Evolutionary conservation across 2,329 filamentous ascomycete genomes (phyloP).

Genomic region (Corynespora cassiicola): DNA sequence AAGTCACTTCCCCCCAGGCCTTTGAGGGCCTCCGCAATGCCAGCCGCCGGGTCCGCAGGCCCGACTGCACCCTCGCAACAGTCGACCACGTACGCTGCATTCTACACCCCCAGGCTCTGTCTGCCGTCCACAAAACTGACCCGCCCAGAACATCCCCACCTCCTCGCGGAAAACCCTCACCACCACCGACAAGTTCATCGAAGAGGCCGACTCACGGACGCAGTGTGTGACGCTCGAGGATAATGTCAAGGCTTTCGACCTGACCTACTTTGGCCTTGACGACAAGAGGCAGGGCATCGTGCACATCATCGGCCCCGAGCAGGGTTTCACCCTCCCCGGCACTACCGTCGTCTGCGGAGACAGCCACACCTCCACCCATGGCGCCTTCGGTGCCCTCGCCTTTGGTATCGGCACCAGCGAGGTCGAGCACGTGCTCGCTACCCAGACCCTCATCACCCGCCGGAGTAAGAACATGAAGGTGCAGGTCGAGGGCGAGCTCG

Average conservation of each 20-base stretch:
- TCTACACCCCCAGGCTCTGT: neutral
- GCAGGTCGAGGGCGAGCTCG: conserved; percentile 88
- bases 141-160: conserved; percentile 84
- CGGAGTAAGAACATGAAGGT: conserved; percentile 99
- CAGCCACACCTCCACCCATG: conserved; percentile 97
- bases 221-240: conserved; percentile 97
- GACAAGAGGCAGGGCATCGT: conserved; percentile 98
- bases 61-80: conserved; percentile 95
- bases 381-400: conserved; percentile 91
- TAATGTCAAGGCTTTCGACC: conserved; percentile 94
- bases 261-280: conserved; percentile 96
- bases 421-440: conserved; percentile 97
- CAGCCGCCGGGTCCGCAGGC: conserved; percentile 83
- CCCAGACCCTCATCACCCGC: conserved; percentile 92
- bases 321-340: conserved; percentile 96
- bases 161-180: conserved; percentile 90
- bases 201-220: conserved; percentile 89
- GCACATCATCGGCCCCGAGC: conserved; percentile 97
- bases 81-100: conserved; percentile 89
- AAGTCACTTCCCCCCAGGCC: conserved; percentile 99
- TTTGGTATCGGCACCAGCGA: conserved; percentile 98
- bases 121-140: conserved; percentile 18
- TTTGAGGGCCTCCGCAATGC: conserved; percentile 96
- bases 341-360: conserved; percentile 98
- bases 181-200: conserved; percentile 90